Evolutionary conservation across 2,329 filamentous ascomycete species (phyloP).

Genomic region (Ophiostoma novo-ulmi): DNA sequence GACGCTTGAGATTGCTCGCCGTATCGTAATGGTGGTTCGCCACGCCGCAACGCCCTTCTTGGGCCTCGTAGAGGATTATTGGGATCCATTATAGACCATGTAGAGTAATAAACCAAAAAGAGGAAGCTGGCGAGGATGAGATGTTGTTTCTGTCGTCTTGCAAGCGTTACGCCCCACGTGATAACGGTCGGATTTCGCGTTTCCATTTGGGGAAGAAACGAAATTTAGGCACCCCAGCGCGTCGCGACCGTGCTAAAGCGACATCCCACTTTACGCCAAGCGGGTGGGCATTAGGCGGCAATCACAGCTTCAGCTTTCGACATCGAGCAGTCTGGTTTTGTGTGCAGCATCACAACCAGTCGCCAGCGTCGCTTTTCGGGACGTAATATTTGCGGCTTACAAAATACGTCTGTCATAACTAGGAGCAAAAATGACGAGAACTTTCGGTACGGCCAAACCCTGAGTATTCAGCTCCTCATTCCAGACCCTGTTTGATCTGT

Average conservation of each 20-base stretch:
- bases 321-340: background rate
- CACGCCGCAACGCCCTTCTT: constrained; percentile 21
- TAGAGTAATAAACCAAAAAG: background rate
- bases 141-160: background rate
- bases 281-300: background rate
- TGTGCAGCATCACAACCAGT: background rate
- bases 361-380: background rate
- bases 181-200: constrained; percentile 27
- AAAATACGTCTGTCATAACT: background rate
- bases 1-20: background rate
- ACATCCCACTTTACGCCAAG: constrained; percentile 16
- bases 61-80: constrained; percentile 24
- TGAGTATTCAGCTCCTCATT: too few relatives aligned
- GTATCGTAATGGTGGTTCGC: constrained; percentile 19
- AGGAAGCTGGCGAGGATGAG: background rate
- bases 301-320: constrained; percentile 1
- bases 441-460: background rate
- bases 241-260: constrained; percentile 20
- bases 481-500: background rate
- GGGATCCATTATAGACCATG: constrained; percentile 23
- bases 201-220: constrained; percentile 21
- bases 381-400: background rate
- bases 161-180: constrained; percentile 24
- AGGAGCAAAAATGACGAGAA: background rate
- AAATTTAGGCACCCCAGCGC: constrained; percentile 23